phyloP scores from a whole-genome alignment of 1,139 yeast species.

The Geotrichum fermentans region DNA sequence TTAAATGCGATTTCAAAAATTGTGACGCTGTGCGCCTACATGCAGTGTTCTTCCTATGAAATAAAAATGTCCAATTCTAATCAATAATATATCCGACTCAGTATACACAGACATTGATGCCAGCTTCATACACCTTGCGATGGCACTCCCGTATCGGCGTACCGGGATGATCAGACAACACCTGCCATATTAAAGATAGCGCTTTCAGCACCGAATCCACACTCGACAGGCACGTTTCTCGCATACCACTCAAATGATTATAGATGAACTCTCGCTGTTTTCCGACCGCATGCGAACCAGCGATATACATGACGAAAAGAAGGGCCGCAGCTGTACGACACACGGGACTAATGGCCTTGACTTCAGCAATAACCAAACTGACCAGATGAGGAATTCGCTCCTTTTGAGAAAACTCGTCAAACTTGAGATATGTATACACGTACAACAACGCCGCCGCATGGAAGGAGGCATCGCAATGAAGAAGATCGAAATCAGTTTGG shows the following conservation, averaged over 20 bases:
- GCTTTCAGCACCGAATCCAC: conserved; percentile 17
- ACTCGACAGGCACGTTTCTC: conserved; percentile 20
- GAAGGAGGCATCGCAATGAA: conserved; percentile 20
- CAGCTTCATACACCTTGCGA: conserved; percentile 12
- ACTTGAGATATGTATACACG: conserved; percentile 18
- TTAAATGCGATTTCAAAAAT: too few species aligned
- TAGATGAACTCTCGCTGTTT: conserved; percentile 16
- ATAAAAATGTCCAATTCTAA: too few species aligned
- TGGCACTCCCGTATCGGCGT: conserved; percentile 15
- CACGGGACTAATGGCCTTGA: conserved; percentile 18
- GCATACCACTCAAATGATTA: conserved; percentile 16
- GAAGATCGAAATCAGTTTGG: conserved; percentile 18
- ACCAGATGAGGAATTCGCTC: conserved; percentile 14
- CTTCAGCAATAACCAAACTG: conserved; percentile 14
- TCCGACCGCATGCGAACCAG: conserved; percentile 18
- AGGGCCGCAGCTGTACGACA: conserved; percentile 21
- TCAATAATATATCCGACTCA: background rate
- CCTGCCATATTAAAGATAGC: conserved; percentile 18
- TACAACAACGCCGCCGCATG: conserved; percentile 20
- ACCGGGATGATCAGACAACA: conserved; percentile 10
- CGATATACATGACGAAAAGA: conserved; percentile 20
- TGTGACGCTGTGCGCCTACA: too few species aligned
- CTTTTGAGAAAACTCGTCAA: conserved; percentile 6
- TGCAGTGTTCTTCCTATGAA: too few species aligned
- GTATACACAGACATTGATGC: conserved; percentile 18